A percentile compares a stretch with the other conserved stretches of the same genome.
phyloP scores from a whole-genome alignment of 345 rosid species.

The Lepidium aucheri region DNA sequence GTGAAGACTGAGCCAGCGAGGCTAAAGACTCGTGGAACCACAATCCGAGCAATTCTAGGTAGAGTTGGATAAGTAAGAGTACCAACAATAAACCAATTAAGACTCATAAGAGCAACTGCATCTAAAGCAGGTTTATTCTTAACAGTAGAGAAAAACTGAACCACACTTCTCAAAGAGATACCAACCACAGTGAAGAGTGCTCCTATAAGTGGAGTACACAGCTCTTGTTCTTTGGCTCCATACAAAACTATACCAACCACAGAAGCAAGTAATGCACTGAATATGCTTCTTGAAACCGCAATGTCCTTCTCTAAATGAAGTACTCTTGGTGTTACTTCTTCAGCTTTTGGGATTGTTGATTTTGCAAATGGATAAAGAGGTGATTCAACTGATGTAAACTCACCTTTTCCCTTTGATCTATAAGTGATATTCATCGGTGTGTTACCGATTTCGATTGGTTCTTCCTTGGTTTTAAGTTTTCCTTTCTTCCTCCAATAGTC shows the following conservation, averaged over 20 bases:
- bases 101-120: slow-evolving; percentile 70
- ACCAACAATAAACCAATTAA: slow-evolving; percentile 82
- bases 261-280: slow-evolving; percentile 53
- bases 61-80: slow-evolving; percentile 60
- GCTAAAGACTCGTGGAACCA: slow-evolving; percentile 23
- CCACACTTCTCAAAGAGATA: slow-evolving; percentile 63
- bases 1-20: slow-evolving; percentile 1
- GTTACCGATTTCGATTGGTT: slow-evolving; percentile 8
- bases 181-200: slow-evolving; percentile 67
- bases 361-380: slow-evolving; percentile 26
- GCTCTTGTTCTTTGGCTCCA: slow-evolving; percentile 44
- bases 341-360: slow-evolving; percentile 12
- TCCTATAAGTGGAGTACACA: slow-evolving; percentile 72
- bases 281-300: slow-evolving; percentile 51
- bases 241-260: slow-evolving; percentile 59
- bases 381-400: slow-evolving; percentile 16
- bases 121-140: slow-evolving; percentile 65
- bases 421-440: slow-evolving; percentile 15
- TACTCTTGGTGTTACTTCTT: slow-evolving; percentile 13
- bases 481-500: slow-evolving; percentile 26
- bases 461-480: slow-evolving; percentile 16
- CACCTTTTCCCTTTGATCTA: slow-evolving; percentile 21
- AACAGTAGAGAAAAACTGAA: slow-evolving; percentile 56
- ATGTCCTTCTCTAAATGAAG: slow-evolving; percentile 33
- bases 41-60: slow-evolving; percentile 40